These are phyloP conservation scores for Senecio squalidus DNA, from an alignment of 140 eudicot genomes.

Conservation along the genomic window DNA sequence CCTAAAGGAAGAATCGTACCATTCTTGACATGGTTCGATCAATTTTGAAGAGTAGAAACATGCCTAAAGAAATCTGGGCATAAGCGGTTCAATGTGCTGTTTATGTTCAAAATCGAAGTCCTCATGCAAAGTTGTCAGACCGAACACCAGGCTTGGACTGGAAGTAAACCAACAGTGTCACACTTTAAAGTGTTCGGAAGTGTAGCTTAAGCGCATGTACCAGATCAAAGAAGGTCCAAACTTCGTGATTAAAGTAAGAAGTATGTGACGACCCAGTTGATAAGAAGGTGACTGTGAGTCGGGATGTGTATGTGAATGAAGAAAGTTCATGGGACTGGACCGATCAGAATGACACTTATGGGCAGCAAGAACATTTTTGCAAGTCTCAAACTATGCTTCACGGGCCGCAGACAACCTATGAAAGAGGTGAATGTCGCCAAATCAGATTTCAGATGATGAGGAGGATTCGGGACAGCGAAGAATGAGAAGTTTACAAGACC, in stretches of 20 bases:
- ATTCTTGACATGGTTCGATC: neutral
- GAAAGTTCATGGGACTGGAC: neutral
- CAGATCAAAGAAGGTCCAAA: neutral
- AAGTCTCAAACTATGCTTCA: neutral
- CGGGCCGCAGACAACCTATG: neutral
- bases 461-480: neutral
- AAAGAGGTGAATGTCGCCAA: neutral
- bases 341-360: neutral
- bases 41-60: neutral
- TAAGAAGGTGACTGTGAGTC: neutral
- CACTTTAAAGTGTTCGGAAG: neutral
- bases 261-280: neutral
- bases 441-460: neutral
- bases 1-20: slow-evolving; percentile 3
- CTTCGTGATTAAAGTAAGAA: neutral
- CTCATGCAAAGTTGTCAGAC: neutral
- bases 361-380: neutral
- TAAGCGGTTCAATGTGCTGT: slow-evolving; percentile 10
- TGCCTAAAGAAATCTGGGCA: slow-evolving; percentile 11
- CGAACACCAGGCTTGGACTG: slow-evolving; percentile 3
- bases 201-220: neutral
- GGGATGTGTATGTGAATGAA: neutral
- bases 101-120: slow-evolving; percentile 4
- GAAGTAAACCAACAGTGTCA: neutral
- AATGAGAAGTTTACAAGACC: neutral